Percentiles rank a stretch among this genome's conserved stretches.
Conservation (phyloP, 225 moss, liverwort and hornwort species). For the Rhytidiadelphus loreus region DNA sequence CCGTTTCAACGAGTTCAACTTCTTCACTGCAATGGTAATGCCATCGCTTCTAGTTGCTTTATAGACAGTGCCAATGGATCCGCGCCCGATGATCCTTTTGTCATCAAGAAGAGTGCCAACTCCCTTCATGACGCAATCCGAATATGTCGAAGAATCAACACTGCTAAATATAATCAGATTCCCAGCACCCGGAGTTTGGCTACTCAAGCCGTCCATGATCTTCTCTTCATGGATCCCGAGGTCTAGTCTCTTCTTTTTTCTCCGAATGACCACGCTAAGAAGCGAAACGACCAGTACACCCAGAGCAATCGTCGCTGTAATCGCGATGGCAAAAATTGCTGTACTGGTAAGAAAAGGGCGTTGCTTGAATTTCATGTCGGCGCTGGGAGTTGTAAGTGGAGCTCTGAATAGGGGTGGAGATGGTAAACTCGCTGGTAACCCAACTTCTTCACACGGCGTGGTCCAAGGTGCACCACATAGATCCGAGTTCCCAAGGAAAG, state of each 20-base stretch:
- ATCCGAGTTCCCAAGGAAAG: constrained; percentile 51
- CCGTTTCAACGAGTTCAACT: constrained; percentile 46
- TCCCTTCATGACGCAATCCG: constrained; percentile 50
- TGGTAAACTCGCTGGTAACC: background rate
- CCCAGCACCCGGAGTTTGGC: constrained; percentile 39
- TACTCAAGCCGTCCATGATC: constrained; percentile 27
- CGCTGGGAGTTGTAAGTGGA: background rate
- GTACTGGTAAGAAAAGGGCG: constrained; percentile 24
- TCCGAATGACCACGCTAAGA: constrained; percentile 27
- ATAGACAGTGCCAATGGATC: constrained; percentile 59
- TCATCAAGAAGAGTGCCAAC: constrained; percentile 51
- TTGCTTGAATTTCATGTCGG: background rate
- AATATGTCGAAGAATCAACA: constrained; percentile 36
- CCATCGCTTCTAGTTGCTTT: constrained; percentile 49
- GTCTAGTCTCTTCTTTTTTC: constrained; percentile 13
- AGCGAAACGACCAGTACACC: constrained; percentile 22
- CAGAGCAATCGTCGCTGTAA: constrained; percentile 38
- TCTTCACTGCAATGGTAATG: constrained; percentile 57
- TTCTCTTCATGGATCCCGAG: constrained; percentile 32
- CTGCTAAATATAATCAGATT: constrained; percentile 59
- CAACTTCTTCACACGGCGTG: constrained; percentile 9
- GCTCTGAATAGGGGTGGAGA: background rate
- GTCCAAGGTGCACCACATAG: constrained; percentile 56
- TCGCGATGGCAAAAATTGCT: constrained; percentile 49
- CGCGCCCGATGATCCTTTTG: constrained; percentile 47